A percentile compares a stretch with the other conserved stretches of the same genome.
Conservation (phyloP, 768 basidiomycete genomes). For the Suillus alpinus region DNA sequence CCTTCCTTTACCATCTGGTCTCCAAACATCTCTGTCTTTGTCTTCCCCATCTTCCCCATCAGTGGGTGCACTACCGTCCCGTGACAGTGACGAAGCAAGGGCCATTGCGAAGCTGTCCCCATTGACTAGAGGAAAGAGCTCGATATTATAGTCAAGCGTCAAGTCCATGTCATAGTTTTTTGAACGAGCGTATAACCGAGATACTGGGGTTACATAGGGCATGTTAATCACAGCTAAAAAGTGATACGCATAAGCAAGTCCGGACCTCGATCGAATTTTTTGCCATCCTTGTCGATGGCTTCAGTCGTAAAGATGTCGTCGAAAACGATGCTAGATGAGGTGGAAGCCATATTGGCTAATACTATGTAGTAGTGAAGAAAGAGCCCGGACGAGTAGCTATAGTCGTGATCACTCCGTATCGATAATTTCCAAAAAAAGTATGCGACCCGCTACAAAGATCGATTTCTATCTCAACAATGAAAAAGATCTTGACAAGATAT, state of each 20-base stretch:
- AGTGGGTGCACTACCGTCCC: conserved; percentile 44
- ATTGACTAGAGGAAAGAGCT: conserved; percentile 73
- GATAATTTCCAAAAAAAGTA: background rate
- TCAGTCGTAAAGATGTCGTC: conserved; percentile 90
- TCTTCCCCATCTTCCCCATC: conserved; percentile 60
- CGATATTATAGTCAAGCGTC: conserved; percentile 91
- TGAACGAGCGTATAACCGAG: conserved; percentile 84
- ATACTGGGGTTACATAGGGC: conserved; percentile 56
- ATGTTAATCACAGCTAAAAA: conserved; percentile 6
- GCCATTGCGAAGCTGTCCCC: conserved; percentile 81
- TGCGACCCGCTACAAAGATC: background rate
- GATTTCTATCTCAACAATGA: background rate
- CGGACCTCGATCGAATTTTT: conserved; percentile 95
- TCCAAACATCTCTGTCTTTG: conserved; percentile 77
- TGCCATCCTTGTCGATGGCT: conserved; percentile 87
- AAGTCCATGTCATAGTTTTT: conserved; percentile 92
- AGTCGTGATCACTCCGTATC: background rate
- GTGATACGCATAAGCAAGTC: background rate
- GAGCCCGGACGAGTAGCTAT: background rate
- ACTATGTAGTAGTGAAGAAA: background rate
- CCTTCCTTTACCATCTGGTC: conserved; percentile 79
- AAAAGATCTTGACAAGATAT: background rate
- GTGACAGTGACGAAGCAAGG: conserved; percentile 75
- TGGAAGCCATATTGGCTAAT: conserved; percentile 46
- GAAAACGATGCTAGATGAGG: conserved; percentile 78